Percentiles rank a stretch among this genome's conserved stretches.
phyloP scores from a whole-genome alignment of 352 stramenopile genomes.

The Phytophthora pini region DNA sequence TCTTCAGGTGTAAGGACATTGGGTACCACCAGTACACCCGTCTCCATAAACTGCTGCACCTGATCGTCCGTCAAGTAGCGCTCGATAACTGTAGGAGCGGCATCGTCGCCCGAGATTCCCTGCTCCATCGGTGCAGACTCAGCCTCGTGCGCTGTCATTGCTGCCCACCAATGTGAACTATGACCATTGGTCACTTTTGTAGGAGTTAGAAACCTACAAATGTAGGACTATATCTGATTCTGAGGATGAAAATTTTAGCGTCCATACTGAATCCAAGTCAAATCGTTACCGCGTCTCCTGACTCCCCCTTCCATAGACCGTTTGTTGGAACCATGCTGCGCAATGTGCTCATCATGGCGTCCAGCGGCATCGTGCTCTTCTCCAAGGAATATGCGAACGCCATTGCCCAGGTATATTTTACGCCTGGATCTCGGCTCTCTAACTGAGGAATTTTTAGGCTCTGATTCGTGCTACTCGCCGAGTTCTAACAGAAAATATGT shows the following conservation, averaged over 20 bases:
- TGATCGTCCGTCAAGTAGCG: constrained; percentile 59
- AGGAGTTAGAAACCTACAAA: neutral
- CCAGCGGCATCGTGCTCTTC: constrained; percentile 93
- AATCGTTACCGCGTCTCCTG: constrained; percentile 13
- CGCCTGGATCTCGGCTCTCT: constrained; percentile 5
- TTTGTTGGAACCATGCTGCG: constrained; percentile 74
- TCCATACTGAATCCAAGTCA: constrained; percentile 14
- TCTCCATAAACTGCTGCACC: constrained; percentile 64
- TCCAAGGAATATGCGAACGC: constrained; percentile 92
- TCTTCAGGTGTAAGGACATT: constrained; percentile 71
- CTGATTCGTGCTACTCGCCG: constrained; percentile 2
- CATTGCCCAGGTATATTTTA: constrained; percentile 69
- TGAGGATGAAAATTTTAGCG: constrained; percentile 23
- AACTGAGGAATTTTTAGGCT: constrained; percentile 6
- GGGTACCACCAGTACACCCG: constrained; percentile 79
- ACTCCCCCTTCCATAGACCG: constrained; percentile 20
- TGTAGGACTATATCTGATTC: constrained; percentile 4
- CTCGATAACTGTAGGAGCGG: constrained; percentile 20
- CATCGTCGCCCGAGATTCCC: constrained; percentile 24
- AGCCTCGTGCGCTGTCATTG: constrained; percentile 30
- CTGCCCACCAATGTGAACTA: neutral
- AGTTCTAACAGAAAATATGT: constrained; percentile 25
- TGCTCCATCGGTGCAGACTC: constrained; percentile 2
- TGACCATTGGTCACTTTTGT: too few relatives aligned
- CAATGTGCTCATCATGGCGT: constrained; percentile 93